These are phyloP conservation scores for Cladorrhinum samala DNA, from an alignment of 495 filamentous ascomycete species.

Conservation along the genomic window DNA sequence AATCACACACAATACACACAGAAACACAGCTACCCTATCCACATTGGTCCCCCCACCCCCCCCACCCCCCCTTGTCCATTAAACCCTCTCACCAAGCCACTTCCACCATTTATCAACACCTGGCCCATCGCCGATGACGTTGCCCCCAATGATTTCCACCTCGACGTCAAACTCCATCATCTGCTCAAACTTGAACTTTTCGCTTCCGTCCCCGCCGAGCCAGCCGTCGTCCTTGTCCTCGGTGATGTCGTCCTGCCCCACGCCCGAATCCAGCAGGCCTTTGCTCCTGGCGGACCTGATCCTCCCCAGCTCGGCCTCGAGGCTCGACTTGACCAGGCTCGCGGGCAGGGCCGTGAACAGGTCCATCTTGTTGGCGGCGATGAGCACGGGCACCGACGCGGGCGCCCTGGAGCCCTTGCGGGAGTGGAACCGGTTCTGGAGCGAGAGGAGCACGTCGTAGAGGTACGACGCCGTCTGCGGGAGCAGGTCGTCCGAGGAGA, in stretches of 20 bases:
- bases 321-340: constrained; percentile 60
- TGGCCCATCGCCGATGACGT: constrained; percentile 63
- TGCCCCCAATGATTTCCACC: constrained; percentile 74
- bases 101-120: constrained; percentile 77
- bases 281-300: constrained; percentile 72
- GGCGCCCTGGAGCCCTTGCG: constrained; percentile 54
- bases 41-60: too few species aligned
- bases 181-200: constrained; percentile 69
- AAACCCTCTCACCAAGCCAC: constrained; percentile 58
- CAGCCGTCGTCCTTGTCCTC: constrained; percentile 62
- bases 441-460: constrained; percentile 71
- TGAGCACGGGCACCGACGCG: constrained; percentile 61
- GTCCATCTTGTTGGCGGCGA: constrained; percentile 93
- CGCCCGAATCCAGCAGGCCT: constrained; percentile 70
- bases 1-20: too few species aligned
- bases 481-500: constrained; percentile 46
- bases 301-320: constrained; percentile 78
- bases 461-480: constrained; percentile 53
- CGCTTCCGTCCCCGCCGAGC: constrained; percentile 71
- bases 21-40: too few species aligned
- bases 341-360: constrained; percentile 89
- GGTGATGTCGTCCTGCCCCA: constrained; percentile 48
- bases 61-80: too few species aligned
- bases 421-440: constrained; percentile 64
- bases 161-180: constrained; percentile 77